A percentile compares a stretch with the other conserved stretches of the same genome.
Conservation (phyloP, 257 asterid species). For the Solanum etuberosum region DNA sequence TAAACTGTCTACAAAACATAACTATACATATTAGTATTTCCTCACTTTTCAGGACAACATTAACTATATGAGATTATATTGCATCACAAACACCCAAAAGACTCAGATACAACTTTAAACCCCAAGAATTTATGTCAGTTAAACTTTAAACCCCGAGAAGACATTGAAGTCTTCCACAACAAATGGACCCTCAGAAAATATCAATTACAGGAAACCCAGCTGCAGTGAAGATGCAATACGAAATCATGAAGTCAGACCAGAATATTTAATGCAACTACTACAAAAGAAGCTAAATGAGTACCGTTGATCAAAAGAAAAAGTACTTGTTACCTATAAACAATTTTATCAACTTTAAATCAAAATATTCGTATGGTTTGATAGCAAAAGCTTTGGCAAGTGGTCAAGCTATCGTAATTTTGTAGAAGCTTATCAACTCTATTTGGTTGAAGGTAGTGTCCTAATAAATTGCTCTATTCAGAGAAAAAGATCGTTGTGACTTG, state of each 20-base stretch:
- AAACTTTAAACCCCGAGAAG: background rate
- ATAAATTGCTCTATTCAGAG: background rate
- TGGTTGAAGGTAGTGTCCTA: background rate
- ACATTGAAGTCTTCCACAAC: background rate
- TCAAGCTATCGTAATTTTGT: background rate
- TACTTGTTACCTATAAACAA: background rate
- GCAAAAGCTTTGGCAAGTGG: background rate
- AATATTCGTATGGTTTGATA: background rate
- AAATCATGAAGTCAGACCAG: background rate
- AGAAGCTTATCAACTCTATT: background rate
- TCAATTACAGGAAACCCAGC: background rate
- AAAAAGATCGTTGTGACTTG: background rate
- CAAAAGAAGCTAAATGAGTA: background rate
- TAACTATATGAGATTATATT: background rate
- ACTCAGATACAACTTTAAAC: background rate
- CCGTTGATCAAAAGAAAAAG: background rate
- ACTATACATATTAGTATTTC: background rate
- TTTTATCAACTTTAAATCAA: background rate
- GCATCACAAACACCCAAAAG: background rate
- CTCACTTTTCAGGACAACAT: background rate
- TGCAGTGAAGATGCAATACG: background rate
- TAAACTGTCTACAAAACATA: slow-evolving; percentile 44
- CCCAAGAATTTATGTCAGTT: background rate
- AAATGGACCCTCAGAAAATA: background rate
- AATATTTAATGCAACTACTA: background rate